These are phyloP conservation scores for Termitomyces sp. DNA, from an alignment of 768 basidiomycete genomes.

Conservation along the genomic window DNA sequence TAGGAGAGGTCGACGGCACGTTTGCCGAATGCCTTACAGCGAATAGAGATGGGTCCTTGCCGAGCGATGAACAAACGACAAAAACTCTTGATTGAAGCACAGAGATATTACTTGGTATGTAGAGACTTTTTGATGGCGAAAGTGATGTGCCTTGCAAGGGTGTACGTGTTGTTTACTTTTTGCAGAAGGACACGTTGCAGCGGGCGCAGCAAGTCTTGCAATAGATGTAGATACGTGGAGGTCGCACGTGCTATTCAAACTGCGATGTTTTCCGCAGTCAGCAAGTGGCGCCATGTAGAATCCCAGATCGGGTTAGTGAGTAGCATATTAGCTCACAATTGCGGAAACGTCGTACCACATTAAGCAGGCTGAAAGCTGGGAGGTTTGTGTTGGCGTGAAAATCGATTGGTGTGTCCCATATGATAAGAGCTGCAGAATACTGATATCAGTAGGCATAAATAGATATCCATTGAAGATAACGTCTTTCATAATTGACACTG, in stretches of 20 bases:
- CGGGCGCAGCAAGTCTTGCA: neutral
- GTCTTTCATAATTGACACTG: neutral
- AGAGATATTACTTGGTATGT: neutral
- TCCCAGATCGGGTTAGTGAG: neutral
- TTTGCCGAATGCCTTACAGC: neutral
- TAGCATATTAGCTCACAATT: neutral
- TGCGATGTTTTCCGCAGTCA: neutral
- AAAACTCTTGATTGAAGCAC: neutral
- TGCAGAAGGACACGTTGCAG: constrained; percentile 7
- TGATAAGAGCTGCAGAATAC: neutral
- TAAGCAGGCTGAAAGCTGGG: neutral
- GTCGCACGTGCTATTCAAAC: neutral
- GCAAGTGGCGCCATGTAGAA: neutral
- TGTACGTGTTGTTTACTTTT: neutral
- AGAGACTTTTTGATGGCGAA: constrained; percentile 4
- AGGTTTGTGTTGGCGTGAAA: too few relatives aligned
- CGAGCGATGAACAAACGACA: neutral
- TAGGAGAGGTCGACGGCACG: neutral
- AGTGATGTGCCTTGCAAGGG: constrained; percentile 1
- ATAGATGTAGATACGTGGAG: constrained; percentile 1
- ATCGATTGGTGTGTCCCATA: constrained; percentile 5
- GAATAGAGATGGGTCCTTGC: neutral
- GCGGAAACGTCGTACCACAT: neutral
- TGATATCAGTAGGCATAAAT: neutral
- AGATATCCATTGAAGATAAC: constrained; percentile 3